Evolutionary conservation across 1,284 basidiomycete species (phyloP), one percentile per base, ranked within the genome.

Genomic region (Gymnopus androsaceus): DNA sequence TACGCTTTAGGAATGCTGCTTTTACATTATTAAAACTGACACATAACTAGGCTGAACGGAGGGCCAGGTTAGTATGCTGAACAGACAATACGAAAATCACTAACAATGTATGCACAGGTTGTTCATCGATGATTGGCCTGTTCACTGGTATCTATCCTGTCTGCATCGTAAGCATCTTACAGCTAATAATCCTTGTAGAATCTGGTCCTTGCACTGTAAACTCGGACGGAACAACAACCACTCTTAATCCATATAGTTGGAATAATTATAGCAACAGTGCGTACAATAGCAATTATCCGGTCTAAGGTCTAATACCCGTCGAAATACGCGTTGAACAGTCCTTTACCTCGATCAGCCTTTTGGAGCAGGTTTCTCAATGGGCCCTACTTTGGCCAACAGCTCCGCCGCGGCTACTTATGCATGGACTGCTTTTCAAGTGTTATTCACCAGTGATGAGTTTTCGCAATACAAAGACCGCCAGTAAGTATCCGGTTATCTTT

Each of bases 301-400:
- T 2, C 25, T 45, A 8, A 31, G n/a, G n/a, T 40, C 17, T 27
- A 23, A 23, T 8, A 19, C 28, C n/a, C 23, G 14, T 41, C 7
- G 23, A 11, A 31, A 12, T 46, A 19, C 15, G 7, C 14, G 25
- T 21, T 9, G 40, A 23, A n/a, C 47, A 75, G 73, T 76, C 54
- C 72, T 82, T 40, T 80, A 77, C 60, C 72, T 82, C 50, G 78
- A 80, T 64, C 79, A 81, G 66, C 80, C 79, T 2, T 72, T 77
- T 40, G 73, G 75, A 4, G 51, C 60, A 9, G 60, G 58, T 0
- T 61, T 55, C 31, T 61, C 60, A 12, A 45, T 38, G 64, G 65
- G 5, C 62, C 69, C 23, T 30, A 59, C 66, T 7, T 38, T 59
- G 14, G 69, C 72, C 14, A 75, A 71, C 62, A 75, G 72, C 6